Evolutionary conservation across 2,329 filamentous ascomycete genomes (phyloP).

Genomic region (Pseudogymnoascus sp.): DNA sequence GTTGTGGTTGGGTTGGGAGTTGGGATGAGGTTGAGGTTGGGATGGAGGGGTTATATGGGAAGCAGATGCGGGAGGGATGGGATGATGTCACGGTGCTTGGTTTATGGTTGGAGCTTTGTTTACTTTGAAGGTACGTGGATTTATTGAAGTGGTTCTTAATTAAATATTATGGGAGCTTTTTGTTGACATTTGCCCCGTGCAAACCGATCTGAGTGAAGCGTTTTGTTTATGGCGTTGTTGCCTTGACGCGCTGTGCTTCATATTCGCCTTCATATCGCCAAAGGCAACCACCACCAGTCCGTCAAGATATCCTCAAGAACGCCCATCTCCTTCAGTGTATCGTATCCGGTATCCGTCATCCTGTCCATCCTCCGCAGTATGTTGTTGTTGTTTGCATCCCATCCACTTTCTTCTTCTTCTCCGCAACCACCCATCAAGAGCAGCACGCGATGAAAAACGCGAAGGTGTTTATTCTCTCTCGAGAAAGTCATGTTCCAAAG

Average conservation of each 20-base stretch:
- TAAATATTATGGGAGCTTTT: background rate
- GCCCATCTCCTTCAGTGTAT: background rate
- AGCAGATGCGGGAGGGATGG: background rate
- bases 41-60: background rate
- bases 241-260: background rate
- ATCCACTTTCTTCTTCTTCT: slow-evolving; percentile 36
- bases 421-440: slow-evolving; percentile 39
- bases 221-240: background rate
- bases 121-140: background rate
- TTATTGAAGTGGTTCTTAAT: background rate
- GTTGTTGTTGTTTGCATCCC: background rate
- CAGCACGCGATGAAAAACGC: slow-evolving; percentile 45
- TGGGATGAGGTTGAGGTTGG: background rate
- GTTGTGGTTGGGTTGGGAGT: slow-evolving; percentile 11
- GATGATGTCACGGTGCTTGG: background rate
- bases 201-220: background rate
- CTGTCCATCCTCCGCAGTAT: background rate
- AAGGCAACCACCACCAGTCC: background rate
- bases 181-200: background rate
- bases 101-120: background rate
- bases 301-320: background rate
- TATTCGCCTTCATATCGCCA: background rate
- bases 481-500: slow-evolving; percentile 54
- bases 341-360: background rate
- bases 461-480: slow-evolving; percentile 22